phyloP scores from a whole-genome alignment of 148 eudicot genomes.

The Heliosperma pusillum region DNA sequence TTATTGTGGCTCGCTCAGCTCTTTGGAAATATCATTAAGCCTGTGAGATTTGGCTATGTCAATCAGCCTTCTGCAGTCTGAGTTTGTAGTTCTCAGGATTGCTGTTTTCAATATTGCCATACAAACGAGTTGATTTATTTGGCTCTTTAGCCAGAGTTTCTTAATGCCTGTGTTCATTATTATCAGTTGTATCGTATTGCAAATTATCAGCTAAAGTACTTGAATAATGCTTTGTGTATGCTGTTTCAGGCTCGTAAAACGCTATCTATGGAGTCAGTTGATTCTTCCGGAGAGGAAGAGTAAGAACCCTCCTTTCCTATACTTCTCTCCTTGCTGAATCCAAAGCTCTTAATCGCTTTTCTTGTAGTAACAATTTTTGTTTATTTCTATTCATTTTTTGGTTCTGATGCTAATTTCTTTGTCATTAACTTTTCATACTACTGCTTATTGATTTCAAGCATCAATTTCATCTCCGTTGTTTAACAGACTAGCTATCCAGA shows the following conservation, averaged over 20 bases:
- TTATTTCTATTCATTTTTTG: background rate
- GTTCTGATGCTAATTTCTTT: background rate
- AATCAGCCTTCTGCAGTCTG: background rate
- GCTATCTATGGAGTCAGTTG: constrained; percentile 82
- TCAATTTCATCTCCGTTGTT: background rate
- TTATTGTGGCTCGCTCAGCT: background rate
- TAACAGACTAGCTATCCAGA: constrained; percentile 83
- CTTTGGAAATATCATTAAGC: background rate
- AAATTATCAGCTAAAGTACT: background rate
- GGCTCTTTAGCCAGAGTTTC: background rate
- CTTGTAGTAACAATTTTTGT: background rate
- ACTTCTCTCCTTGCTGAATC: background rate
- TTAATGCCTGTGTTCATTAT: background rate
- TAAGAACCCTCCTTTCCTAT: constrained; percentile 39
- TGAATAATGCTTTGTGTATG: constrained; percentile 16
- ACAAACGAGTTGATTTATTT: background rate
- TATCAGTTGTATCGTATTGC: constrained; percentile 3
- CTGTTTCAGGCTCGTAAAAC: constrained; percentile 63
- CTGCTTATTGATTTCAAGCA: background rate
- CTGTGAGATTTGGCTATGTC: background rate
- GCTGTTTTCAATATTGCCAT: background rate
- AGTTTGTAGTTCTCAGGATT: background rate
- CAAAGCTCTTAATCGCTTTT: constrained; percentile 1
- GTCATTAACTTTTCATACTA: background rate
- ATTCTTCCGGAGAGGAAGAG: constrained; percentile 99